Evolutionary conservation across 2,329 filamentous ascomycete species (phyloP), one percentile per base, ranked within the genome.

Genomic region (Nemania bipapillata): DNA sequence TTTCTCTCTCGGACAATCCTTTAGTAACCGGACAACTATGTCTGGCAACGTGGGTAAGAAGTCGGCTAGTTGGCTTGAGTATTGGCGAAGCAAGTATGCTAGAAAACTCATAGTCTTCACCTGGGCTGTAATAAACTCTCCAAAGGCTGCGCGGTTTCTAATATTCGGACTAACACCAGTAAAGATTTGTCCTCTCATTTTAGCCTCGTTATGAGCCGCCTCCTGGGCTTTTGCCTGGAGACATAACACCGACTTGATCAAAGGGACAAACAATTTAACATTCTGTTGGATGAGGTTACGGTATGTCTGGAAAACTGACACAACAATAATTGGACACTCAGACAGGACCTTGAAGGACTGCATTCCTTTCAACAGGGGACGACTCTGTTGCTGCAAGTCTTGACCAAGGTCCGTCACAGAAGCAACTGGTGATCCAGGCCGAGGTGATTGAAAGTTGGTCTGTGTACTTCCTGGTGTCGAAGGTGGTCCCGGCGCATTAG

Each of bases 71-170:
- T 97, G 92, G 66, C 92, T 91, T 2, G 94, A 90, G 79, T 97
- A 97, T 55, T 96, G 91, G 50, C 96, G 86, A 12, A 99, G 86
- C 0, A 99, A 83, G 77, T 98, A 99, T 0, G 96, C 96, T 73
- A 99, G 80, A 76, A 99, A 99, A 76, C 94, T 98, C 95, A 99
- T 98, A 0, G 95, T 98, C 84, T 99, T 98, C 17, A 99, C 96
- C 79, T 99, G 96, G 1, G 95, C 94, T 0, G 94, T 98, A 72
- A 99, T 96, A 73, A 98, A 97, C 75, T 99, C 96, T 40, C 95
- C 96, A 82, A 98, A 99, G 0, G 94, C 95, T 12, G 92, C 92
- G 65, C 94, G 87, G 75, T 98, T 97, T 81, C 93, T 95, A 77
- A 99, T 97, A 66, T 93, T 92, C 55, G 92, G 92, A 81, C 93